Evolutionary conservation across 2,329 filamentous ascomycete genomes (phyloP).

Genomic region (Passalora sequoiae): DNA sequence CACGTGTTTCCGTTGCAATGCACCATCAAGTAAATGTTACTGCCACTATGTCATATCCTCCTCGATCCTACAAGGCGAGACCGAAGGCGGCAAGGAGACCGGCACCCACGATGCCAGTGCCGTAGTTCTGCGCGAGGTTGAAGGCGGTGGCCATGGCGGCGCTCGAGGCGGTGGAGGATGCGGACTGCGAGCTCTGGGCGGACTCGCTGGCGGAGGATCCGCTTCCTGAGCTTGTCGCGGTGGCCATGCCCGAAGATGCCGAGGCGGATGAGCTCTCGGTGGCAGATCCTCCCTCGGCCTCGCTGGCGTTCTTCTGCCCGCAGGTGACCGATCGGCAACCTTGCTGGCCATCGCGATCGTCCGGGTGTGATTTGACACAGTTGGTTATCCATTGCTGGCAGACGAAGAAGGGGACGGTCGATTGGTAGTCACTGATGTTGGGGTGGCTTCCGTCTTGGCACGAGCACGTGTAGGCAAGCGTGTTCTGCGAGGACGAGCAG

Average conservation of each 20-base stretch:
- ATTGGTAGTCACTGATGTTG: slow-evolving; percentile 51
- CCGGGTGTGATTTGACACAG: slow-evolving; percentile 39
- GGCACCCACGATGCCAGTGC: slow-evolving; percentile 45
- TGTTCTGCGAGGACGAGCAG: slow-evolving; percentile 27
- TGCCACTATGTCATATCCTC: not conserved
- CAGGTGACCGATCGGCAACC: slow-evolving; percentile 50
- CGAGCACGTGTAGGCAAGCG: slow-evolving; percentile 53
- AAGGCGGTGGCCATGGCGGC: slow-evolving; percentile 43
- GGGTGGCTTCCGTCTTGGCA: slow-evolving; percentile 54
- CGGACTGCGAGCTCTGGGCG: slow-evolving; percentile 28
- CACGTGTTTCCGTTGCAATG: too few species aligned
- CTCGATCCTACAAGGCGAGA: slow-evolving; percentile 48
- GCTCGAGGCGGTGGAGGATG: slow-evolving; percentile 28
- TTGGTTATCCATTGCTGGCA: slow-evolving; percentile 49
- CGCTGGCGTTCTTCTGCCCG: slow-evolving; percentile 46
- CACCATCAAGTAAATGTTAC: too few species aligned
- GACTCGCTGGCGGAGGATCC: slow-evolving; percentile 12
- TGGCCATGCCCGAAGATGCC: slow-evolving; percentile 25
- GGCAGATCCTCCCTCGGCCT: slow-evolving; percentile 33
- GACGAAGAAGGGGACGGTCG: slow-evolving; percentile 57
- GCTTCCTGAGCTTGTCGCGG: slow-evolving; percentile 15
- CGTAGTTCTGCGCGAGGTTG: slow-evolving; percentile 46
- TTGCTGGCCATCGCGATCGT: slow-evolving; percentile 36
- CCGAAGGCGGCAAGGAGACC: slow-evolving; percentile 54
- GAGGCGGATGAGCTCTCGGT: slow-evolving; percentile 23